Evolutionary conservation across 495 filamentous ascomycete species (phyloP).

Genomic region (Aspergillus saccharolyticus): DNA sequence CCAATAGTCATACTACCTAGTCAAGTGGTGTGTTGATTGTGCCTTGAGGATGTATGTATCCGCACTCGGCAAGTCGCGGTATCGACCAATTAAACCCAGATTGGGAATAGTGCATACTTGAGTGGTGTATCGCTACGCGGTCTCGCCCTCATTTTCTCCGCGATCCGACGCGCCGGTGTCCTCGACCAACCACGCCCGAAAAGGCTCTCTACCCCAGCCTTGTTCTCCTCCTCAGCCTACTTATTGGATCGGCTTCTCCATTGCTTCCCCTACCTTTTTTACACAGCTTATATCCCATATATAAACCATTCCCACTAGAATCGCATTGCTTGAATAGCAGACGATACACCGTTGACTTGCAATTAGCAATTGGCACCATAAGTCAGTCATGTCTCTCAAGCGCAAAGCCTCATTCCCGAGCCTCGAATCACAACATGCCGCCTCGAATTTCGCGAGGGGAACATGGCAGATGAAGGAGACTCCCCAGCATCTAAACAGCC

Average conservation of each 20-base stretch:
- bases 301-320: neutral
- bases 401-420: conserved; percentile 45
- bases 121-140: conserved; percentile 11
- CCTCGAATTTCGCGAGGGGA: conserved; percentile 23
- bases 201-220: conserved; percentile 3
- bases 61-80: neutral
- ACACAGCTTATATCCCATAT: neutral
- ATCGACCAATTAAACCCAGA: conserved; percentile 20
- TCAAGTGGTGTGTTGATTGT: no score
- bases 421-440: conserved; percentile 26
- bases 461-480: conserved; percentile 23
- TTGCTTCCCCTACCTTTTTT: no score
- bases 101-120: conserved; percentile 19
- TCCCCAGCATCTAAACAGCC: conserved; percentile 43
- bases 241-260: neutral
- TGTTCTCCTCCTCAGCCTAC: neutral
- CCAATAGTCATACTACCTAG: no score
- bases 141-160: conserved; percentile 1
- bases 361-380: neutral
- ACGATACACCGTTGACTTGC: neutral
- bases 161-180: conserved; percentile 3
- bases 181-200: conserved; percentile 11
- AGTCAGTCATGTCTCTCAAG: conserved; percentile 43
- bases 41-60: no score
- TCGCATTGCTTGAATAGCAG: neutral